A percentile compares a stretch with the other conserved stretches of the same genome.
phyloP scores from a whole-genome alignment of 2,329 filamentous ascomycete genomes.

The Erysiphe pulchra region DNA sequence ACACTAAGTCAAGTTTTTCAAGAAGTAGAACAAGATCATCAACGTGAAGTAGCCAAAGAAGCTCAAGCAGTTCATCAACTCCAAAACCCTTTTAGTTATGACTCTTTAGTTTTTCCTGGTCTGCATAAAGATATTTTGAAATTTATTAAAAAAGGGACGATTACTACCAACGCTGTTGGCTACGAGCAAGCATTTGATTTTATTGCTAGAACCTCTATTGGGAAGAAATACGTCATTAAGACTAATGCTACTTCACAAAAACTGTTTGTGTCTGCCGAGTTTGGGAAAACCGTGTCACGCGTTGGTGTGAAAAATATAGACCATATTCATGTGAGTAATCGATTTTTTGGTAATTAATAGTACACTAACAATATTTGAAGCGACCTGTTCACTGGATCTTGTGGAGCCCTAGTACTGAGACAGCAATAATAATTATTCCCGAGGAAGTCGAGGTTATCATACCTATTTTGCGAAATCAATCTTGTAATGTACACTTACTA shows the following conservation, averaged over 20 bases:
- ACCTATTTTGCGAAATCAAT: constrained; percentile 14
- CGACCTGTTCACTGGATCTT: constrained; percentile 34
- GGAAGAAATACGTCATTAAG: constrained; percentile 13
- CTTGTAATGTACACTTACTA: constrained; percentile 19
- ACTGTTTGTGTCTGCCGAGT: constrained; percentile 21
- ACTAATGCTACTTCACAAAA: constrained; percentile 7
- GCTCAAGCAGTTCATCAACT: constrained; percentile 20
- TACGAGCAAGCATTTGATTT: constrained; percentile 19
- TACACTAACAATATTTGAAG: constrained; percentile 4
- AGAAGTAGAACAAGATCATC: constrained; percentile 21
- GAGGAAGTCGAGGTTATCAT: constrained; percentile 35
- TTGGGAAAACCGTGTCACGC: constrained; percentile 19
- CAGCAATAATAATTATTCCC: constrained; percentile 29
- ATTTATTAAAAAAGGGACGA: constrained; percentile 20
- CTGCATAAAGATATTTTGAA: constrained; percentile 21
- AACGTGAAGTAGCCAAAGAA: constrained; percentile 19
- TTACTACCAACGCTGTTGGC: constrained; percentile 14
- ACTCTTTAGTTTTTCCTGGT: constrained; percentile 17
- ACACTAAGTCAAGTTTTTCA: constrained; percentile 16
- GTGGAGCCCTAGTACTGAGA: constrained; percentile 21
- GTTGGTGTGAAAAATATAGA: constrained; percentile 2
- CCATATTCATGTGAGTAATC: neutral
- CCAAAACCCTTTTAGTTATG: constrained; percentile 16
- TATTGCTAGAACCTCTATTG: constrained; percentile 17
- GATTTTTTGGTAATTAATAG: constrained; percentile 1